Evolutionary conservation across 2,329 filamentous ascomycete species (phyloP).

Genomic region (Periconia macrospinosa): DNA sequence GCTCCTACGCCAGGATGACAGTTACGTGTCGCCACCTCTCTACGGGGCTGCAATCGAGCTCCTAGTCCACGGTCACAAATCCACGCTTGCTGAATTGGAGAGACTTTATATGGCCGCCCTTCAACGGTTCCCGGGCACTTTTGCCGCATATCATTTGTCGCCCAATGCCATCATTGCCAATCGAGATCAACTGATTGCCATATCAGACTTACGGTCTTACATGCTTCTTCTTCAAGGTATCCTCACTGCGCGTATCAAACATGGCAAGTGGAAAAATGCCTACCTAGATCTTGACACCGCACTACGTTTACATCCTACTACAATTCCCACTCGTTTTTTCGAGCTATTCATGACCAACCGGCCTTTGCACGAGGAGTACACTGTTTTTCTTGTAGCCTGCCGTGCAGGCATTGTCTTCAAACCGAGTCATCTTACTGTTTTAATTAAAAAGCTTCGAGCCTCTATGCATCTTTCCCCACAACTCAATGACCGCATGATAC

Average conservation of each 20-base stretch:
- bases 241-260: constrained; percentile 49
- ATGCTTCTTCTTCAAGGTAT: constrained; percentile 53
- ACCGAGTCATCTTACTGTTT: constrained; percentile 30
- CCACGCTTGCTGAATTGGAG: constrained; percentile 47
- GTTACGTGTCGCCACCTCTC: constrained; percentile 44
- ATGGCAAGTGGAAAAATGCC: constrained; percentile 50
- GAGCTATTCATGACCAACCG: constrained; percentile 50
- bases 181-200: constrained; percentile 33
- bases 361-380: constrained; percentile 51
- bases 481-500: constrained; percentile 23
- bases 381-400: constrained; percentile 52
- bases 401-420: constrained; percentile 45
- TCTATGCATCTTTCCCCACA: constrained; percentile 16
- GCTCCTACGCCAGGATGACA: constrained; percentile 47
- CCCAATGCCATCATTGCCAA: constrained; percentile 51
- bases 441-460: constrained; percentile 37
- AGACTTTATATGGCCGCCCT: constrained; percentile 49
- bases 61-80: constrained; percentile 45
- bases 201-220: constrained; percentile 44
- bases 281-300: constrained; percentile 55
- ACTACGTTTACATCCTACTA: constrained; percentile 50
- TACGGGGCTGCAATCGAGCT: constrained; percentile 56
- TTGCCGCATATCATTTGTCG: constrained; percentile 51
- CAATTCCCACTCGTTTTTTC: constrained; percentile 47
- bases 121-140: constrained; percentile 50